Evolutionary conservation across 2,329 filamentous ascomycete species (phyloP).

Genomic region (Dothidotthia symphoricarpi): DNA sequence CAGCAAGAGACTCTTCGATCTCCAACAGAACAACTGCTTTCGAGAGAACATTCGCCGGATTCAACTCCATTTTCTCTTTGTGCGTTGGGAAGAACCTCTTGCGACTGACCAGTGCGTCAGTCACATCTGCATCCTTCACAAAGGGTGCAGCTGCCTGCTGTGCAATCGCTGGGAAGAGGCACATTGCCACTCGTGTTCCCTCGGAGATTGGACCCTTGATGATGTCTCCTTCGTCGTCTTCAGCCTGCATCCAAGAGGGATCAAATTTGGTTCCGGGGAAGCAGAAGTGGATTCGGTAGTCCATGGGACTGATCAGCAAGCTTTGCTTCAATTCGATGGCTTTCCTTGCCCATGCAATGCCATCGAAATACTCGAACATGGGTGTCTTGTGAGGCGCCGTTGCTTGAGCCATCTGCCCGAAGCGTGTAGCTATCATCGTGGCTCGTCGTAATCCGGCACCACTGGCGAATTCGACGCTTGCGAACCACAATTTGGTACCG

Average conservation of each 20-base stretch:
- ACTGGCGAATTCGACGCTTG: background rate
- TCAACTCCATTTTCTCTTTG: slow-evolving; percentile 4
- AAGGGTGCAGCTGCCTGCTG: background rate
- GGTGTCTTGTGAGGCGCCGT: too few relatives aligned
- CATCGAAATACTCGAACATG: too few relatives aligned
- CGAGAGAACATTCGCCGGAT: background rate
- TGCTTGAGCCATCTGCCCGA: background rate
- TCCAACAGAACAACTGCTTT: slow-evolving; percentile 9
- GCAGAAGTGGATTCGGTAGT: slow-evolving; percentile 12
- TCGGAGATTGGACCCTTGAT: background rate
- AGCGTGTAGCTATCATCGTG: background rate
- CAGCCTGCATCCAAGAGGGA: slow-evolving; percentile 10
- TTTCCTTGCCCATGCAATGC: too few relatives aligned
- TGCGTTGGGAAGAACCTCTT: slow-evolving; percentile 9
- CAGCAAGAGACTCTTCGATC: too few relatives aligned
- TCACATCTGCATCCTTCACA: background rate
- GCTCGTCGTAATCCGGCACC: too few relatives aligned
- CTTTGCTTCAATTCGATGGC: slow-evolving; percentile 9
- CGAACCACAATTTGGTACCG: slow-evolving; percentile 7
- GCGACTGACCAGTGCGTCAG: slow-evolving; percentile 5
- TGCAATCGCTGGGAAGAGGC: slow-evolving; percentile 11
- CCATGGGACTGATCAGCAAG: slow-evolving; percentile 9
- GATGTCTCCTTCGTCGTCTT: background rate
- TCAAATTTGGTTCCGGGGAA: slow-evolving; percentile 7
- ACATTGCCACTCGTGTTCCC: slow-evolving; percentile 5